These are phyloP conservation scores for Ceratobasidium sp. DNA, from an alignment of 1,284 basidiomycete species.

Conservation along the genomic window DNA sequence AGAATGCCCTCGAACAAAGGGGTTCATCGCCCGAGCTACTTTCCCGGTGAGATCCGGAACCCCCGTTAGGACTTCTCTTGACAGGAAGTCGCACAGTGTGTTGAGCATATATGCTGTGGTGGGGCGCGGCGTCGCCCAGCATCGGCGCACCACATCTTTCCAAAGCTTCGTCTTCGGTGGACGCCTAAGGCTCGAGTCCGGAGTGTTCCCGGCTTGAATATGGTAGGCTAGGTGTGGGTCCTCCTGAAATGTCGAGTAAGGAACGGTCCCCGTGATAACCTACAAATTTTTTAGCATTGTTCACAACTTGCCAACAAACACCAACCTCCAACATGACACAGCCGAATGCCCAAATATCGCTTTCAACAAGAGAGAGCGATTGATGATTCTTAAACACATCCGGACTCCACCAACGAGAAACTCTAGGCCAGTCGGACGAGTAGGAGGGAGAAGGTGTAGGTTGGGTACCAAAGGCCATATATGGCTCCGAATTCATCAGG, in stretches of 20 bases:
- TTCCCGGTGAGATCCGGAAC: slow-evolving; percentile 9
- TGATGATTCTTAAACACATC: not conserved
- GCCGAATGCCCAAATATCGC: slow-evolving; percentile 22
- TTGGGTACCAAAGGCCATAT: not conserved
- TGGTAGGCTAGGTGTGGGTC: not conserved
- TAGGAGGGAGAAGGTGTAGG: not conserved
- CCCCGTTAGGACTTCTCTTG: slow-evolving; percentile 4
- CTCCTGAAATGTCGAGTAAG: slow-evolving; percentile 3
- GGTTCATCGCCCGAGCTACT: slow-evolving; percentile 5
- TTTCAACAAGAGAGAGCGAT: not conserved
- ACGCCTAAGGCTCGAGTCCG: slow-evolving; percentile 13
- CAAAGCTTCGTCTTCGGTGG: not conserved
- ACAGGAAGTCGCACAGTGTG: slow-evolving; percentile 4
- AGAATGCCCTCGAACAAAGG: slow-evolving; percentile 16
- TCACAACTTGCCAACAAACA: not conserved
- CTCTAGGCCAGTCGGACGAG: slow-evolving; percentile 14
- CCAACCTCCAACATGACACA: slow-evolving; percentile 26
- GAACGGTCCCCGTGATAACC: slow-evolving; percentile 9
- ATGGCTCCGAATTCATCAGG: slow-evolving; percentile 22
- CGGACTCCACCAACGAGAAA: slow-evolving; percentile 26
- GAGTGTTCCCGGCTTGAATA: slow-evolving; percentile 8
- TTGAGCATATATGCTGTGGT: slow-evolving; percentile 10
- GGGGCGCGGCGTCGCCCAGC: slow-evolving; percentile 20
- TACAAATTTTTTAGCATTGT: not conserved
- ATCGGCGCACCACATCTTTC: slow-evolving; percentile 19